These are phyloP conservation scores for Pseudogymnoascus sp. DNA, from an alignment of 2,329 filamentous ascomycete genomes.

Conservation along the genomic window DNA sequence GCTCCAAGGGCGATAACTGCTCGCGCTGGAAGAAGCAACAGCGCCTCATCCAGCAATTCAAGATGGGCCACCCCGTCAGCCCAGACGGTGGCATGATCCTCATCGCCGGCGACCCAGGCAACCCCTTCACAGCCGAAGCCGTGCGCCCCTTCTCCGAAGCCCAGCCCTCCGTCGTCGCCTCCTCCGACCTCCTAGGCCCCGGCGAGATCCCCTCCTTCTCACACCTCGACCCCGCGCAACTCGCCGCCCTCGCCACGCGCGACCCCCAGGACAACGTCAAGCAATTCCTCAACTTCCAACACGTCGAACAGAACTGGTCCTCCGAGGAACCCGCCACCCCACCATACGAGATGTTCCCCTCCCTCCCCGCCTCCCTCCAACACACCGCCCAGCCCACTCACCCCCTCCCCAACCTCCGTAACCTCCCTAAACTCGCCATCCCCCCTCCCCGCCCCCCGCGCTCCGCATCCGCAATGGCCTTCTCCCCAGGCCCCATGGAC, in stretches of 20 bases:
- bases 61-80: constrained; percentile 63
- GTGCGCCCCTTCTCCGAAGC: constrained; percentile 63
- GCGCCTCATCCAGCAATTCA: constrained; percentile 63
- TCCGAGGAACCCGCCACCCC: constrained; percentile 59
- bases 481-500: constrained; percentile 45
- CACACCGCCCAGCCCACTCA: not conserved
- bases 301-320: constrained; percentile 35
- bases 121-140: constrained; percentile 55
- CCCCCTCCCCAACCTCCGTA: constrained; percentile 47
- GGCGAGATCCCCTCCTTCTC: constrained; percentile 53
- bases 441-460: constrained; percentile 32
- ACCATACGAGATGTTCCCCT: constrained; percentile 55
- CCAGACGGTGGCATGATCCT: constrained; percentile 58
- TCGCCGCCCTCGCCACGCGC: constrained; percentile 59
- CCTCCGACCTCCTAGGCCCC: constrained; percentile 80
- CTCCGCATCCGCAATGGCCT: constrained; percentile 27
- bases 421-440: constrained; percentile 54
- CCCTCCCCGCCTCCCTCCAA: constrained; percentile 19
- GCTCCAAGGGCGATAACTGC: constrained; percentile 80
- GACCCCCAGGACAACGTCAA: constrained; percentile 91
- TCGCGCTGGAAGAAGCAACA: constrained; percentile 75
- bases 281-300: constrained; percentile 83
- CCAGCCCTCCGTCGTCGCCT: constrained; percentile 77
- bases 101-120: constrained; percentile 70
- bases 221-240: constrained; percentile 63